Percentiles rank a stretch among this genome's conserved stretches.
These are phyloP conservation scores for Scleromitrula shiraiana DNA, from an alignment of 2,329 filamentous ascomycete genomes.

Conservation along the genomic window DNA sequence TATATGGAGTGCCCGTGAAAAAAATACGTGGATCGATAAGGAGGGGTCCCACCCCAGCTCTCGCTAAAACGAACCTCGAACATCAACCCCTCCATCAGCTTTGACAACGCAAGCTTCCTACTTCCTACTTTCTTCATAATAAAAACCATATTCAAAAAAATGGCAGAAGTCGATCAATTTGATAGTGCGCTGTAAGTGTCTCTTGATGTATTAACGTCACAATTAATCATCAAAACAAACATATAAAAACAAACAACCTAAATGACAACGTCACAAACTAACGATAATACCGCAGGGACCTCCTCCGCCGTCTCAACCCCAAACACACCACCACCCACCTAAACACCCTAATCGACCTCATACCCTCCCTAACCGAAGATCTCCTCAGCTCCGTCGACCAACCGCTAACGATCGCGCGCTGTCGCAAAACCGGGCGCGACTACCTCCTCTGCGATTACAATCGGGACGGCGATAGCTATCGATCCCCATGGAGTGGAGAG, in stretches of 20 bases:
- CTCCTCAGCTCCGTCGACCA: conserved; percentile 97
- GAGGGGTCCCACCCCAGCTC: not conserved
- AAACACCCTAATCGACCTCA: conserved; percentile 77
- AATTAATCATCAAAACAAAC: too few species aligned
- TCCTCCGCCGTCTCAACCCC: conserved; percentile 94
- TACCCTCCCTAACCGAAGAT: conserved; percentile 90
- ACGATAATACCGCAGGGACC: conserved; percentile 59
- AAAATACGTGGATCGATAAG: not conserved
- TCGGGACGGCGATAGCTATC: conserved; percentile 95
- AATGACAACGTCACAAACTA: not conserved
- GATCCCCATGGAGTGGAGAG: conserved; percentile 97
- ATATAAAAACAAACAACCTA: not conserved
- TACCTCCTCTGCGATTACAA: conserved; percentile 99
- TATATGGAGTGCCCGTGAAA: too few species aligned
- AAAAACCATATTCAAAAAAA: conserved; percentile 20
- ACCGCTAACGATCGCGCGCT: conserved; percentile 78
- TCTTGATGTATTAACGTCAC: not conserved
- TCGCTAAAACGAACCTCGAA: conserved; percentile 9
- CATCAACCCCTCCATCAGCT: conserved; percentile 8
- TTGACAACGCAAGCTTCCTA: conserved; percentile 9
- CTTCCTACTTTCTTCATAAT: conserved; percentile 6
- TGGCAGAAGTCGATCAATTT: conserved; percentile 30
- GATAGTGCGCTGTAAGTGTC: conserved; percentile 30
- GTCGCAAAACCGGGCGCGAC: conserved; percentile 82
- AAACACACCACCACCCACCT: conserved; percentile 87